phyloP scores from a whole-genome alignment of 768 basidiomycete genomes.

The Rhizopogon sp. region DNA sequence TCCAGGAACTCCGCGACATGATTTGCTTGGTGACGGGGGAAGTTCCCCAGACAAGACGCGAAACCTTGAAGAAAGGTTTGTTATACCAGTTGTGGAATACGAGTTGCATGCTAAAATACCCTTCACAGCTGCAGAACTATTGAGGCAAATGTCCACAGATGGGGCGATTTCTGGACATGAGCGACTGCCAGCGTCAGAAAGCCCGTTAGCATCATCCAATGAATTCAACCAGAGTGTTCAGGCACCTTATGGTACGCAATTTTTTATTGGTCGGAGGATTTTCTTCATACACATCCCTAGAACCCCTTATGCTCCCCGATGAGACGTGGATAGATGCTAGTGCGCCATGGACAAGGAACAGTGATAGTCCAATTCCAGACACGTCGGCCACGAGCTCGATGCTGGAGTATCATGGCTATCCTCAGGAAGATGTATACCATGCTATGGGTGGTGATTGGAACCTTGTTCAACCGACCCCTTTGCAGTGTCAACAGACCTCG shows the following conservation, averaged over 20 bases:
- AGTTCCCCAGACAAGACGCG: constrained; percentile 21
- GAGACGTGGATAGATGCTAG: neutral
- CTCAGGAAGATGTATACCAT: neutral
- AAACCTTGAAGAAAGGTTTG: constrained; percentile 21
- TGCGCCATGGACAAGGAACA: neutral
- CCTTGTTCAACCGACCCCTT: neutral
- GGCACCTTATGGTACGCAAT: neutral
- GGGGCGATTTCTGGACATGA: neutral
- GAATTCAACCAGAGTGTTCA: neutral
- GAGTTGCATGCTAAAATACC: too few species aligned
- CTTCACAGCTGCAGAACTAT: constrained; percentile 1
- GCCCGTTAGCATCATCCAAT: neutral
- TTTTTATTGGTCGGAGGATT: neutral
- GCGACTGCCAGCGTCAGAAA: neutral
- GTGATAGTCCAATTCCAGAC: neutral
- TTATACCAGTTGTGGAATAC: neutral
- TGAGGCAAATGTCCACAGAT: neutral
- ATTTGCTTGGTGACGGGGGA: constrained; percentile 20
- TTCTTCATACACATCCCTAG: neutral
- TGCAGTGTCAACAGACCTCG: neutral
- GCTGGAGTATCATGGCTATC: neutral
- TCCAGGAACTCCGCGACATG: constrained; percentile 23
- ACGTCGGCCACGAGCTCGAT: neutral
- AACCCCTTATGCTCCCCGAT: neutral
- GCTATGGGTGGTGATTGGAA: neutral